Evolutionary conservation across 1,284 basidiomycete species (phyloP).

Genomic region (Ceratorhiza oryzae-sativae): DNA sequence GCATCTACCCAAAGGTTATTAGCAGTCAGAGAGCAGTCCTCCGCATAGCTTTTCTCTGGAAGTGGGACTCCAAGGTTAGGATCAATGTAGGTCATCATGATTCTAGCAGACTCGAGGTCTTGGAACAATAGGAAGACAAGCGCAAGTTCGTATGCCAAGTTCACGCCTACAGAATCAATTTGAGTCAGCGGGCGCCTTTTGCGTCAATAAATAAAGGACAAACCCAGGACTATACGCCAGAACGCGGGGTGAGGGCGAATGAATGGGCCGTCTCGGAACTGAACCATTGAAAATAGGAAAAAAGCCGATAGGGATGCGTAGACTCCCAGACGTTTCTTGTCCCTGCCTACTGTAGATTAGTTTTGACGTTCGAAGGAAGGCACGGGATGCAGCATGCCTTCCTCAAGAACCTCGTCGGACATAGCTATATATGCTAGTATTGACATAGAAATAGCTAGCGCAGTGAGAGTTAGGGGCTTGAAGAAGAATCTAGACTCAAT

Average conservation of each 20-base stretch:
- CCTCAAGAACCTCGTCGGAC: constrained; percentile 76
- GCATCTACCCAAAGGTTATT: constrained; percentile 68
- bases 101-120: constrained; percentile 75
- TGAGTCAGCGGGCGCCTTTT: constrained; percentile 61
- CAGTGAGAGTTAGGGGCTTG: constrained; percentile 77
- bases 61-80: constrained; percentile 71
- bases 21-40: constrained; percentile 72
- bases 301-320: constrained; percentile 65
- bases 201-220: not conserved
- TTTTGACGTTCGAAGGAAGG: not conserved
- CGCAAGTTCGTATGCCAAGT: constrained; percentile 78
- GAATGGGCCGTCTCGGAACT: constrained; percentile 85
- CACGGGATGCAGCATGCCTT: constrained; percentile 52
- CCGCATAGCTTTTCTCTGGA: constrained; percentile 83
- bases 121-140: constrained; percentile 85
- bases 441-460: constrained; percentile 67
- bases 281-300: constrained; percentile 75
- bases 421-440: constrained; percentile 79
- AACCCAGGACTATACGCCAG: constrained; percentile 44
- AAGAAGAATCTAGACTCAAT: constrained; percentile 71
- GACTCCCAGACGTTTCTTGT: constrained; percentile 78
- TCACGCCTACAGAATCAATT: constrained; percentile 69
- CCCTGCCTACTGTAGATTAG: constrained; percentile 52
- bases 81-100: constrained; percentile 79
- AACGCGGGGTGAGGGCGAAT: constrained; percentile 68